Evolutionary conservation across 1,284 basidiomycete genomes (phyloP), one percentile per base, ranked within the genome.

Genomic region (Vanrija sp.): DNA sequence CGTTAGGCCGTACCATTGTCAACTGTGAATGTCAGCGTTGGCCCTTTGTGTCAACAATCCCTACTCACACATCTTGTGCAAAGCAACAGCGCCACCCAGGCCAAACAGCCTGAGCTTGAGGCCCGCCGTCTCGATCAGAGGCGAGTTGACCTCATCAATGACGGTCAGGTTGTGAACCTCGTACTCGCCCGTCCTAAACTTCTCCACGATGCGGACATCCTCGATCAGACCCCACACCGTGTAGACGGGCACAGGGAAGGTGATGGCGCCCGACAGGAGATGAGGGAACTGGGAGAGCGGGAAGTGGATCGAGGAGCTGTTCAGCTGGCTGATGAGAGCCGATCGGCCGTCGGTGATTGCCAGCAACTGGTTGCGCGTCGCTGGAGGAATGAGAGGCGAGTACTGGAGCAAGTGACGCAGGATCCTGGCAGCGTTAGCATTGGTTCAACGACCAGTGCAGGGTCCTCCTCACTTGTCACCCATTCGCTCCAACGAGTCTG

Each of bases 191-290:
- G 85, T 81, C 63, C 94, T 85, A 77, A 97, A 88, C 75, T 91
- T 92, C 79, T 97, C 93, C 54, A 98, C 80, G 38, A 98, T 84
- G 48, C 84, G 71, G 36, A 98, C 92, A 70, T 98, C 96, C 77
- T 98, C 96, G 69, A 96, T 97, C 22, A 96, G 89, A 31, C 96
- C 96, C 85, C 90, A 96, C 43, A 98, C 90, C 47, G 94, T 95
- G 78, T 88, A 98, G 23, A 98, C 92, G 35, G 95, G 95, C 4
- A 98, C 83, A 45, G 86, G 82, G 53, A 97, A 84, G 68, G 88
- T 88, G 77, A 94, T 83, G 61, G 91, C 87, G 45, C 92, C 91
- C 5, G 86, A 84, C 48, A 96, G 84, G 12, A 98, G 84, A 42
- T 90, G 83, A 7, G 94, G 92, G 71, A 98, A 97, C 75, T 98